These are phyloP conservation scores for Aspergillus sp. DNA, from an alignment of 2,329 filamentous ascomycete species.

Conservation along the genomic window DNA sequence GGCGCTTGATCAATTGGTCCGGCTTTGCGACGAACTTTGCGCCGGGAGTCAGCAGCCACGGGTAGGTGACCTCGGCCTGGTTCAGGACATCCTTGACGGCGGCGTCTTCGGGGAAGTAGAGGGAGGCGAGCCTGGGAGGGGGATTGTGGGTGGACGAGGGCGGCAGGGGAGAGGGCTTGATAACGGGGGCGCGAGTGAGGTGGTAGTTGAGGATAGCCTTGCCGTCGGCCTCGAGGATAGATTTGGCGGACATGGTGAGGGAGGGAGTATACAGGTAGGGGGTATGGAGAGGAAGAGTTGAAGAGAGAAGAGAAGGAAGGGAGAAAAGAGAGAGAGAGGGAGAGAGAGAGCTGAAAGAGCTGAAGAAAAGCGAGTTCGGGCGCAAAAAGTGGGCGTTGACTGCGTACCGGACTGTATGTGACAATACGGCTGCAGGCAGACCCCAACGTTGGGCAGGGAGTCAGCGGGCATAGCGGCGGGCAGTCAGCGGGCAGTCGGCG, in stretches of 20 bases:
- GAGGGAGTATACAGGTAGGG: slow-evolving; percentile 13
- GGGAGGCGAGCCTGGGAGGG: slow-evolving; percentile 77
- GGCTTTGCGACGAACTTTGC: slow-evolving; percentile 98
- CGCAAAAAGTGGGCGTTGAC: no score
- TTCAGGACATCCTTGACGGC: slow-evolving; percentile 76
- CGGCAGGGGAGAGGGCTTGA: slow-evolving; percentile 95
- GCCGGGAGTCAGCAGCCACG: slow-evolving; percentile 76
- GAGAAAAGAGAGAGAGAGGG: slow-evolving; percentile 5
- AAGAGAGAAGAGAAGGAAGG: slow-evolving; percentile 5
- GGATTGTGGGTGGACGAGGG: slow-evolving; percentile 79
- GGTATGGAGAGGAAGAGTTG: slow-evolving; percentile 4
- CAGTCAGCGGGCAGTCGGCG: no score
- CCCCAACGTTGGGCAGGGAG: no score
- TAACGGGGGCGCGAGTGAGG: slow-evolving; percentile 91
- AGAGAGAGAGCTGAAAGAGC: slow-evolving; percentile 3
- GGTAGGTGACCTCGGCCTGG: slow-evolving; percentile 93
- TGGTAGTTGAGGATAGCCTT: slow-evolving; percentile 99
- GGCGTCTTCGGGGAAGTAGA: slow-evolving; percentile 86
- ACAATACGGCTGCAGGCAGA: no score
- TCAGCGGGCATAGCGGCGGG: no score
- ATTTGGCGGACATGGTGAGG: slow-evolving; percentile 79
- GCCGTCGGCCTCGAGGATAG: slow-evolving; percentile 97
- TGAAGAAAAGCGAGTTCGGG: background rate
- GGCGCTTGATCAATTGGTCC: slow-evolving; percentile 98
- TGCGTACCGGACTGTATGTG: no score